These are phyloP conservation scores for Hordeum marinum DNA, from an alignment of 176 grass and related monocot species.

Conservation along the genomic window DNA sequence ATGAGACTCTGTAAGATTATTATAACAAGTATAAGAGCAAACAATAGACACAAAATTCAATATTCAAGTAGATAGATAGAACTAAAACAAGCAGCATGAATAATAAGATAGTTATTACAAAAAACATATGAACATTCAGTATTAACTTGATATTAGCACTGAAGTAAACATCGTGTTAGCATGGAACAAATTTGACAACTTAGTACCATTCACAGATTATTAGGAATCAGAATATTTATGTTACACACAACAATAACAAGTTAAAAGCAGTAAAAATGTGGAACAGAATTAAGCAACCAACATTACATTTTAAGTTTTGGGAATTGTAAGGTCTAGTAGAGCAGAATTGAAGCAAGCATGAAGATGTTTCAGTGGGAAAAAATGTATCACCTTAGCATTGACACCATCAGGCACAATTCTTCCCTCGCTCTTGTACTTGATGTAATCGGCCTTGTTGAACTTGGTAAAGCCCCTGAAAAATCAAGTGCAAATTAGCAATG, in stretches of 20 bases:
- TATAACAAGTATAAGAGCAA: neutral
- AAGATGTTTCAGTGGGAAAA: neutral
- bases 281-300: neutral
- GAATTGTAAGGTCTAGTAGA: neutral
- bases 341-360: neutral
- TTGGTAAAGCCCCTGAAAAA: slow-evolving; percentile 38
- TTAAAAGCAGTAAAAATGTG: neutral
- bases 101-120: neutral
- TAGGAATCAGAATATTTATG: neutral
- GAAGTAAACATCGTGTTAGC: too few relatives aligned
- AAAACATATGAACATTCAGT: neutral
- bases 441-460: slow-evolving; percentile 8
- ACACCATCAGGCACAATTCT: slow-evolving; percentile 25
- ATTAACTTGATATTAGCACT: neutral
- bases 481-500: neutral
- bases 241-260: neutral
- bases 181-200: neutral
- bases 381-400: neutral
- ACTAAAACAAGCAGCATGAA: neutral
- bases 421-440: slow-evolving; percentile 38
- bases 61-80: neutral
- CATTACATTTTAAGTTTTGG: neutral
- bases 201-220: neutral
- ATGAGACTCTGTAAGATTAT: neutral
- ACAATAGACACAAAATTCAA: neutral